phyloP scores from a whole-genome alignment of 2,329 filamentous ascomycete genomes.

The Cordyceps tenuipes region DNA sequence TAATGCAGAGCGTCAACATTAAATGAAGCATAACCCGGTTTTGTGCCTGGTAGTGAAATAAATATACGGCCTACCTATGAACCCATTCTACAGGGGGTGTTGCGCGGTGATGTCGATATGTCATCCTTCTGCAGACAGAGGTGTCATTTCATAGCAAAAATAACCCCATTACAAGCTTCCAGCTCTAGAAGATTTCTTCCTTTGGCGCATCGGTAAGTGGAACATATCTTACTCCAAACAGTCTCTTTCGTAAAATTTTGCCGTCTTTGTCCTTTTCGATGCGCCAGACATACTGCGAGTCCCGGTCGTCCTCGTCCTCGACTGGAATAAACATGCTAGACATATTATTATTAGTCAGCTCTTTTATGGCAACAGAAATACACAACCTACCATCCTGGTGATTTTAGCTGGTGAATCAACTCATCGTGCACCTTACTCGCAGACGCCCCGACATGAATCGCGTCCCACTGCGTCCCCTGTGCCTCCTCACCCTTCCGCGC shows the following conservation, averaged over 20 bases:
- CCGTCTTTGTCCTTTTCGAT: constrained; percentile 65
- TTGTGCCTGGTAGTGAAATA: too few species aligned
- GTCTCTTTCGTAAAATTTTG: constrained; percentile 47
- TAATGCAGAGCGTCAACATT: too few species aligned
- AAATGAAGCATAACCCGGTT: too few species aligned
- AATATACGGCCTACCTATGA: too few species aligned
- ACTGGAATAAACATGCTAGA: constrained; percentile 68
- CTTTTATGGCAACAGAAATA: constrained; percentile 12
- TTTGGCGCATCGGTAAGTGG: constrained; percentile 63
- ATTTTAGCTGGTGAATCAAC: constrained; percentile 67
- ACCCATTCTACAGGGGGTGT: too few species aligned
- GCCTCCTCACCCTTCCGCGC: constrained; percentile 36
- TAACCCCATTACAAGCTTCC: too few species aligned
- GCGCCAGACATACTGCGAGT: constrained; percentile 60
- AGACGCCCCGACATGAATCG: constrained; percentile 89
- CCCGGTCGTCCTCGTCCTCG: constrained; percentile 40
- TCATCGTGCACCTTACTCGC: constrained; percentile 64
- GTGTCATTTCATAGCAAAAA: too few species aligned
- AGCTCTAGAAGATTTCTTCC: constrained; percentile 4
- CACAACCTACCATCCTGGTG: constrained; percentile 56
- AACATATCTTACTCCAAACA: constrained; percentile 70
- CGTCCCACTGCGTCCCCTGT: constrained; percentile 63
- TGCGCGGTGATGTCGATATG: too few species aligned
- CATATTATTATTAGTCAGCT: constrained; percentile 11
- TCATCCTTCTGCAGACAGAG: too few species aligned